Percentiles rank a stretch among this genome's conserved stretches.
Conservation (phyloP, 1,284 basidiomycete species). For the Sporisorium iseilematis-ciliati region DNA sequence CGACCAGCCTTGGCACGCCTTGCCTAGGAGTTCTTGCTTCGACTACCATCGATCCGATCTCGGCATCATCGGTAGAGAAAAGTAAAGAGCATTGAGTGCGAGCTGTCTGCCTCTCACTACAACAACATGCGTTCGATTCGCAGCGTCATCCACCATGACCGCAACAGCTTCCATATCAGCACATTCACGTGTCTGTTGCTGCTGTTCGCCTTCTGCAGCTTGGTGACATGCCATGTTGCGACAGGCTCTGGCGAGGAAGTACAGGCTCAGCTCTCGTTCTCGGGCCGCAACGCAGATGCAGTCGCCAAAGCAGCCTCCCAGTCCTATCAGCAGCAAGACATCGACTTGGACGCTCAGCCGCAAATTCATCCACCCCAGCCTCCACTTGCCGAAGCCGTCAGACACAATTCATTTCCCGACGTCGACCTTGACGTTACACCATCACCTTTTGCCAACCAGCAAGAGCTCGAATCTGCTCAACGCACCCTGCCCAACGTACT, state of each 20-base stretch:
- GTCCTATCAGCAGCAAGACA: slow-evolving; percentile 12
- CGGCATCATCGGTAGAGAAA: too few species aligned
- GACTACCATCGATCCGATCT: neutral
- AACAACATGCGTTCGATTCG: slow-evolving; percentile 1
- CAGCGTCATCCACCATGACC: neutral
- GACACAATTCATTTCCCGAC: slow-evolving; percentile 16
- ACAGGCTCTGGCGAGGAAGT: neutral
- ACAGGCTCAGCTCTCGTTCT: neutral
- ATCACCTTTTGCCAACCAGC: slow-evolving; percentile 16
- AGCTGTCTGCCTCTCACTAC: neutral
- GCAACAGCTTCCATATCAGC: neutral
- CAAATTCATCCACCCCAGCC: neutral
- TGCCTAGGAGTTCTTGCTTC: neutral
- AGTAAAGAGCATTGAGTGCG: too few species aligned
- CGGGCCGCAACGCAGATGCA: slow-evolving; percentile 3
- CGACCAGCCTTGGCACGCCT: neutral
- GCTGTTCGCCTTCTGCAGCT: neutral
- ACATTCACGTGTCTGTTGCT: neutral
- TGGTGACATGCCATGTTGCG: neutral
- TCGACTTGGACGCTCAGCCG: neutral
- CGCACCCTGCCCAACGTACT: slow-evolving; percentile 23
- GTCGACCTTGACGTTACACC: slow-evolving; percentile 14
- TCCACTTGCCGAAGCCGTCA: slow-evolving; percentile 14
- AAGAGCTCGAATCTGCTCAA: slow-evolving; percentile 15
- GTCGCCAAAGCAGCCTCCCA: slow-evolving; percentile 18